Evolutionary conservation across 192 early-diverging fungal species (phyloP).

Genomic region (Coemansia sp.): DNA sequence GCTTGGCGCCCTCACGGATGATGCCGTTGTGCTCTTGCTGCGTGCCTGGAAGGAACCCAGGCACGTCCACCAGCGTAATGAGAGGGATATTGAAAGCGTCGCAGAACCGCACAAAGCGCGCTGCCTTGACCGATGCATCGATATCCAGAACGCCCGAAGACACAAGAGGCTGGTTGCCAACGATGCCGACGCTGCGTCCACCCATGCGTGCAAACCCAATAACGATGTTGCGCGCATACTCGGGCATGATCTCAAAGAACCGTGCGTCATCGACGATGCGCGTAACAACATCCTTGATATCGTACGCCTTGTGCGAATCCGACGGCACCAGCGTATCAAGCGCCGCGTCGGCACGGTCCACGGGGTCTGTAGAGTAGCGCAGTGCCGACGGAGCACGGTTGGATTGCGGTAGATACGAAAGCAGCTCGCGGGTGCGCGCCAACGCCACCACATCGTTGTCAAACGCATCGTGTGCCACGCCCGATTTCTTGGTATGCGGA

Average conservation of each 20-base stretch:
- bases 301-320: conserved; percentile 90
- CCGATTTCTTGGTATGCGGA: conserved; percentile 86
- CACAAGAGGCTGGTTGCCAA: conserved; percentile 94
- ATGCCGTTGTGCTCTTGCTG: conserved; percentile 95
- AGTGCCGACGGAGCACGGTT: conserved; percentile 70
- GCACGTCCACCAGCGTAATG: conserved; percentile 93
- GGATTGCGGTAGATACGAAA: conserved; percentile 85
- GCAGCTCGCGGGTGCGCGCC: conserved; percentile 72
- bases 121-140: conserved; percentile 92
- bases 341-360: conserved; percentile 68
- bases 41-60: conserved; percentile 94
- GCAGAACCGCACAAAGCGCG: conserved; percentile 93
- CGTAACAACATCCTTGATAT: conserved; percentile 86
- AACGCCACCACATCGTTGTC: conserved; percentile 94
- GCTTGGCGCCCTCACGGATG: conserved; percentile 94
- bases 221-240: conserved; percentile 91
- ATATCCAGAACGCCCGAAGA: conserved; percentile 96
- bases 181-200: conserved; percentile 82
- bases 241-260: conserved; percentile 91
- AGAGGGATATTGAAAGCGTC: conserved; percentile 96
- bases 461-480: conserved; percentile 90
- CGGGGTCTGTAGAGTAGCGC: conserved; percentile 65
- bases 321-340: conserved; percentile 87
- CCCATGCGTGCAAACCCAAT: conserved; percentile 84
- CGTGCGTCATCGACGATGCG: conserved; percentile 78